A percentile compares a stretch with the other conserved stretches of the same genome.
phyloP scores from a whole-genome alignment of 805 yeast genomes.

The Teunomyces barrocoloradensis region DNA sequence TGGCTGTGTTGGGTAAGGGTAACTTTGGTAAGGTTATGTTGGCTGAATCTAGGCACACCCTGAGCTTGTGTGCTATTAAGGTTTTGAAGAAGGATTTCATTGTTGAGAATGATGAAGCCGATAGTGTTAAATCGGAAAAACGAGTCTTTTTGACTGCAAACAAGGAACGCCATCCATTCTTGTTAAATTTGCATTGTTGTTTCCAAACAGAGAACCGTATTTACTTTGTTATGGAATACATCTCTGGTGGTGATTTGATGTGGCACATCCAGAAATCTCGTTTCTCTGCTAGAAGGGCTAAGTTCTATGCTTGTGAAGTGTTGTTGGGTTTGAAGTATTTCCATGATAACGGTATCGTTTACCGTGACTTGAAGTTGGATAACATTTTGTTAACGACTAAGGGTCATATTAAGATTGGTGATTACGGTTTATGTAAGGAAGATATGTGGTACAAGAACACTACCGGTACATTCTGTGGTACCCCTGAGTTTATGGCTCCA shows the following conservation, averaged over 20 bases:
- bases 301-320: constrained; percentile 97
- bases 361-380: constrained; percentile 94
- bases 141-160: constrained; percentile 85
- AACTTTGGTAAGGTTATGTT: constrained; percentile 98
- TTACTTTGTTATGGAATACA: constrained; percentile 97
- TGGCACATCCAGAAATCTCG: constrained; percentile 96
- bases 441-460: constrained; percentile 82
- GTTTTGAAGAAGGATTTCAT: constrained; percentile 95
- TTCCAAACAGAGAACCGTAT: constrained; percentile 97
- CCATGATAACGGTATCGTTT: constrained; percentile 94
- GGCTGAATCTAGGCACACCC: constrained; percentile 86
- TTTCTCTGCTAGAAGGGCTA: constrained; percentile 87
- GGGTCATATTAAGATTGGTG: constrained; percentile 96
- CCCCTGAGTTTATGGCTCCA: constrained; percentile 99
- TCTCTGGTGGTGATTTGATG: constrained; percentile 98
- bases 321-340: constrained; percentile 85
- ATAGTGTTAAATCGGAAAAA: constrained; percentile 91
- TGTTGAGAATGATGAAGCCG: constrained; percentile 93
- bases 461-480: constrained; percentile 96
- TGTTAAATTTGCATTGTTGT: constrained; percentile 87
- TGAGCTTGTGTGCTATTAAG: constrained; percentile 87
- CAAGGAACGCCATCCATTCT: constrained; percentile 87
- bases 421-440: constrained; percentile 96
- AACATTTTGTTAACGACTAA: constrained; percentile 83
- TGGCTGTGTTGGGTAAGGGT: constrained; percentile 97